Evolutionary conservation across 768 basidiomycete species (phyloP).

Genomic region (Podaxis pistillaris): DNA sequence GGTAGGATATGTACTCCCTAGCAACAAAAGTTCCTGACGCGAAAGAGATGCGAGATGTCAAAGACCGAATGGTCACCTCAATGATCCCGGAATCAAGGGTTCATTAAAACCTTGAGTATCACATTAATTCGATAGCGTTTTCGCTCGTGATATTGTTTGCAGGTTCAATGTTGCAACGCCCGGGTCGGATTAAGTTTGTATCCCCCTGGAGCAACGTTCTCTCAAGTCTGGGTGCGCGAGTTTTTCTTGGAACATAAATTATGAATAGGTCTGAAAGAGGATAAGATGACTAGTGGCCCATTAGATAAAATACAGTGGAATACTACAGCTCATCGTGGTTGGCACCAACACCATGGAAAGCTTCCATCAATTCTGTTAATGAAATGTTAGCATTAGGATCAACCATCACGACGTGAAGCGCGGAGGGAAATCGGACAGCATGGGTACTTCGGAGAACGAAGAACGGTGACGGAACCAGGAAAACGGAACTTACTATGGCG

Average conservation of each 20-base stretch:
- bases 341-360: constrained; percentile 43
- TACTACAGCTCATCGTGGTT: constrained; percentile 43
- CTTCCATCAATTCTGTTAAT: constrained; percentile 50
- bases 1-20: too few species aligned
- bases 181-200: too few species aligned
- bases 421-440: not conserved
- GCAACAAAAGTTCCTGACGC: not conserved
- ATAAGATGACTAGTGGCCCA: constrained; percentile 21
- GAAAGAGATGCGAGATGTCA: not conserved
- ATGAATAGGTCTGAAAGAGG: constrained; percentile 10
- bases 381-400: constrained; percentile 8
- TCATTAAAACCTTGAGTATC: too few species aligned
- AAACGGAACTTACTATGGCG: constrained; percentile 64
- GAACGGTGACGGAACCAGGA: not conserved
- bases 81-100: too few species aligned
- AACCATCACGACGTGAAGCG: not conserved
- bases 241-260: not conserved
- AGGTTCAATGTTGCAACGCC: too few species aligned
- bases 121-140: too few species aligned
- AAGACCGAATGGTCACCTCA: not conserved
- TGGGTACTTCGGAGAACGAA: not conserved
- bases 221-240: not conserved
- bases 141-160: too few species aligned
- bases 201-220: too few species aligned
- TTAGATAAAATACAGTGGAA: constrained; percentile 10